These are phyloP conservation scores for Nannochloropsis gaditana DNA, from an alignment of 108 stramenopile genomes.

Conservation along the genomic window DNA sequence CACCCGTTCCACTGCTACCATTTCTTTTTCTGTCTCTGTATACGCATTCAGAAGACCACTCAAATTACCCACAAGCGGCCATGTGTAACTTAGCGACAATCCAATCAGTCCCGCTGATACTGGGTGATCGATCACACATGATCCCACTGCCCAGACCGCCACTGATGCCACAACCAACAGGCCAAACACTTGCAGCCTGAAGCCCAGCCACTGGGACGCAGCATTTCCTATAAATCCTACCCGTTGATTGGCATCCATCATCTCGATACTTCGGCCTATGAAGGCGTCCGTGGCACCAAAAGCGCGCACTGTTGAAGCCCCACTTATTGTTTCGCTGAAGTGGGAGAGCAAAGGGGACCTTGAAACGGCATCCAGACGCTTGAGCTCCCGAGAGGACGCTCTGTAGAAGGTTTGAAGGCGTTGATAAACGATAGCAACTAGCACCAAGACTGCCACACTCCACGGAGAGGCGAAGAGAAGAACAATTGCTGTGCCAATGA, in stretches of 20 bases:
- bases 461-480: neutral
- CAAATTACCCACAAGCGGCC: conserved; percentile 38
- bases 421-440: conserved; percentile 38
- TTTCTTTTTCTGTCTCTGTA: conserved; percentile 53
- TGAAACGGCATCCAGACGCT: conserved; percentile 44
- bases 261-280: conserved; percentile 21
- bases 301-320: conserved; percentile 49
- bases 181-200: conserved; percentile 47
- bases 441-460: conserved; percentile 26
- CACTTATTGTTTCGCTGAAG: conserved; percentile 42
- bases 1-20: conserved; percentile 54
- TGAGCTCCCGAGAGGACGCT: conserved; percentile 46
- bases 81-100: conserved; percentile 39
- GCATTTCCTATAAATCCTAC: conserved; percentile 41
- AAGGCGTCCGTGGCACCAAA: conserved; percentile 37
- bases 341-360: conserved; percentile 47
- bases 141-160: conserved; percentile 41
- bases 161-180: conserved; percentile 37
- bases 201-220: conserved; percentile 47
- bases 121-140: neutral
- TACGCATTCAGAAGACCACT: conserved; percentile 46
- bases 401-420: conserved; percentile 52
- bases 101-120: conserved; percentile 43
- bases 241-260: conserved; percentile 39
- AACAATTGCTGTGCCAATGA: conserved; percentile 10